Evolutionary conservation across 2,329 filamentous ascomycete species (phyloP).

Genomic region (Periconia macrospinosa): DNA sequence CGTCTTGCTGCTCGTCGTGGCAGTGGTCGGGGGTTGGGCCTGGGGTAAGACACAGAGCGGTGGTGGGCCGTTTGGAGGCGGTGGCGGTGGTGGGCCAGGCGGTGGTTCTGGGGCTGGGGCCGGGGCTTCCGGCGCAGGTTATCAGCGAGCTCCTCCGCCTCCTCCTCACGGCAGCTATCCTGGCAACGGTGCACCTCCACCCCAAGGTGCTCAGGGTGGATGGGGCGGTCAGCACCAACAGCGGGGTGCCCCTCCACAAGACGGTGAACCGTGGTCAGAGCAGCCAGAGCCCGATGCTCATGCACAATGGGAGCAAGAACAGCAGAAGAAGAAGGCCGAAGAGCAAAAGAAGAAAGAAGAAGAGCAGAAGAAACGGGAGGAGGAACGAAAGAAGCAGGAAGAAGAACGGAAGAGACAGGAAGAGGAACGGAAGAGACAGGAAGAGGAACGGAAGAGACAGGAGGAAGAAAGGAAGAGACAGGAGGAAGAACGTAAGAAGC

Average conservation of each 20-base stretch:
- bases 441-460: constrained; percentile 46
- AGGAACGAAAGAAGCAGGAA: constrained; percentile 63
- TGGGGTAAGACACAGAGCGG: constrained; percentile 66
- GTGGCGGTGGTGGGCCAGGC: constrained; percentile 28
- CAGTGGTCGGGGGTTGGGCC: constrained; percentile 79
- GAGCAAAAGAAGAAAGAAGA: constrained; percentile 41
- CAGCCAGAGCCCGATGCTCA: constrained; percentile 14
- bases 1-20: constrained; percentile 68
- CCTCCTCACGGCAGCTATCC: constrained; percentile 38
- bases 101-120: constrained; percentile 34
- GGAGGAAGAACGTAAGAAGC: constrained; percentile 17
- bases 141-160: constrained; percentile 33
- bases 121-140: constrained; percentile 25
- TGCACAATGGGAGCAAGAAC: constrained; percentile 37
- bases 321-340: constrained; percentile 43
- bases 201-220: constrained; percentile 26
- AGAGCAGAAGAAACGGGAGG: constrained; percentile 46
- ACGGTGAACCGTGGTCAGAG: constrained; percentile 30
- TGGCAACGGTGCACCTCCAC: constrained; percentile 32
- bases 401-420: constrained; percentile 59
- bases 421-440: constrained; percentile 47
- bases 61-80: constrained; percentile 41
- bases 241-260: constrained; percentile 33
- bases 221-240: constrained; percentile 34
- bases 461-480: constrained; percentile 46